Percentiles rank a stretch among this genome's conserved stretches.
Conservation (phyloP, 2,329 filamentous ascomycete species). For the Sporothrix brunneoviolacea region DNA sequence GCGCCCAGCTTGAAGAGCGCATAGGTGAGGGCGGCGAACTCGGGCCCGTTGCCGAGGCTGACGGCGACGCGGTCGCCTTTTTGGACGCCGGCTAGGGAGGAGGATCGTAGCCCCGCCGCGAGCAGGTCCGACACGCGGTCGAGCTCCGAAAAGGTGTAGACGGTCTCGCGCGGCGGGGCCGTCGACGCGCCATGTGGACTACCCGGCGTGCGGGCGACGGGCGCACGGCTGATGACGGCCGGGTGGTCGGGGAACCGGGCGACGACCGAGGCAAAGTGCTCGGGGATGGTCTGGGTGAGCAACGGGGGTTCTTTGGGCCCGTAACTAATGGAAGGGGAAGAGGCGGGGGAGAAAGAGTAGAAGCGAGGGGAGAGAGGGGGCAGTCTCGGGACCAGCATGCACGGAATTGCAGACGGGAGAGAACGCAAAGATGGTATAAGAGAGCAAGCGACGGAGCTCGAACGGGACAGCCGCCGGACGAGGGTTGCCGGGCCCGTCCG, state of each 20-base stretch:
- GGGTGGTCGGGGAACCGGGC: constrained; percentile 56
- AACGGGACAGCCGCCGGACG: no score
- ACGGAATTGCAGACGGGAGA: no score
- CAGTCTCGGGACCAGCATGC: neutral
- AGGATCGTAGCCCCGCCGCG: constrained; percentile 59
- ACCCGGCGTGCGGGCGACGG: no score
- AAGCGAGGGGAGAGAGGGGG: neutral
- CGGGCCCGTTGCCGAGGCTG: constrained; percentile 75
- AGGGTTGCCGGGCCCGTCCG: no score
- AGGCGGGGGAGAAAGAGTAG: neutral
- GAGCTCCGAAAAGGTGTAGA: constrained; percentile 67
- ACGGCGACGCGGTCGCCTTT: constrained; percentile 84
- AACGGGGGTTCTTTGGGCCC: constrained; percentile 51
- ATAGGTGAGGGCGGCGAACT: constrained; percentile 81
- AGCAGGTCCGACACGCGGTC: constrained; percentile 71
- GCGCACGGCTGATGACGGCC: constrained; percentile 48
- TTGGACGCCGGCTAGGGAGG: constrained; percentile 60
- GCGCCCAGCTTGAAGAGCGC: constrained; percentile 92
- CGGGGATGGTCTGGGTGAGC: constrained; percentile 60
- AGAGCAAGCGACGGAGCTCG: no score
- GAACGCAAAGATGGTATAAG: no score
- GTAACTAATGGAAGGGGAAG: constrained; percentile 8
- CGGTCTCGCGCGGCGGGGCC: constrained; percentile 41
- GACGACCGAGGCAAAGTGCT: constrained; percentile 64
- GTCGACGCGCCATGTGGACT: neutral